phyloP scores from a whole-genome alignment of 2,329 filamentous ascomycete species.

The Pseudogymnoascus sp. region DNA sequence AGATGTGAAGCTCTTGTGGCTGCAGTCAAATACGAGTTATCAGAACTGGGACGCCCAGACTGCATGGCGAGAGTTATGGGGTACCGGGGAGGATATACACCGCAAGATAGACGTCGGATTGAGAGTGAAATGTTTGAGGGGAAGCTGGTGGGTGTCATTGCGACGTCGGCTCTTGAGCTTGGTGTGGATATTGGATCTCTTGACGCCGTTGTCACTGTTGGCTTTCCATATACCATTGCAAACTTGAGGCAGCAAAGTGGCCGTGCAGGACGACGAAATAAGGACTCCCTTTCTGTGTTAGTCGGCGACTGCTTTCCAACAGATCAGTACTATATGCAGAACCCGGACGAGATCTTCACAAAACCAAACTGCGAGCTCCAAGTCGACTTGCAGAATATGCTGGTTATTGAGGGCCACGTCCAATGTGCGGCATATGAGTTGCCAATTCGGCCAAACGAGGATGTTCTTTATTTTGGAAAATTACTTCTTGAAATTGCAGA shows the following conservation, averaged over 20 bases:
- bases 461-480: slow-evolving; percentile 70
- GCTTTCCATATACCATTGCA: slow-evolving; percentile 91
- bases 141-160: slow-evolving; percentile 84
- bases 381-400: slow-evolving; percentile 84
- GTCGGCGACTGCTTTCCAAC: slow-evolving; percentile 84
- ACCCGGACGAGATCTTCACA: slow-evolving; percentile 88
- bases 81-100: slow-evolving; percentile 90
- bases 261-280: slow-evolving; percentile 83
- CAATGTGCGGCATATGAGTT: slow-evolving; percentile 95
- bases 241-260: slow-evolving; percentile 94
- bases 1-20: slow-evolving; percentile 79
- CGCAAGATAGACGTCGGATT: slow-evolving; percentile 79
- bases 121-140: slow-evolving; percentile 97
- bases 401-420: slow-evolving; percentile 86
- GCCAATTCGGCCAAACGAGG: slow-evolving; percentile 74
- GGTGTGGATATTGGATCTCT: slow-evolving; percentile 92
- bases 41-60: slow-evolving; percentile 64
- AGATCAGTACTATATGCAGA: slow-evolving; percentile 95
- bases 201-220: slow-evolving; percentile 88
- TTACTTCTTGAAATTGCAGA: slow-evolving; percentile 64
- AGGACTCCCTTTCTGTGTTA: slow-evolving; percentile 83
- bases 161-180: slow-evolving; percentile 85
- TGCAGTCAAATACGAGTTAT: slow-evolving; percentile 72
- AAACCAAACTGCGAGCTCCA: slow-evolving; percentile 84
- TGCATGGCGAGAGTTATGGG: slow-evolving; percentile 80